Conservation (phyloP, 257 asterid species). For the Prunella vulgaris region DNA sequence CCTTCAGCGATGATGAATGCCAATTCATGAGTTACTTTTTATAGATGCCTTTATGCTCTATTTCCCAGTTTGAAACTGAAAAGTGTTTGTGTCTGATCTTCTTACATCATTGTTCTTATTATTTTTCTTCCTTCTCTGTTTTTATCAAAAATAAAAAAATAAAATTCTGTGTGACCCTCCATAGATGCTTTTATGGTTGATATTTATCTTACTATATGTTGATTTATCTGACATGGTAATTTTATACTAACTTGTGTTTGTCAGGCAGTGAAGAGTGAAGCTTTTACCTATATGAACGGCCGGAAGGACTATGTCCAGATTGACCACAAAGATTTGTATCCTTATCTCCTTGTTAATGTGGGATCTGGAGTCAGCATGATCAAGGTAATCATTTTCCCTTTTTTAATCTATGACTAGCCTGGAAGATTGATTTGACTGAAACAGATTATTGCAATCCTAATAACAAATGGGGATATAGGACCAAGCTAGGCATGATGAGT, state of each 20-base stretch:
- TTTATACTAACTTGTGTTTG: slow-evolving; percentile 22
- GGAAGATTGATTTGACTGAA: slow-evolving; percentile 11
- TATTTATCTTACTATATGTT: neutral
- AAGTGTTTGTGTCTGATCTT: neutral
- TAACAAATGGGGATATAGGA: neutral
- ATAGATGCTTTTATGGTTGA: neutral
- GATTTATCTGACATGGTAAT: slow-evolving; percentile 15
- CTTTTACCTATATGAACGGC: slow-evolving; percentile 73
- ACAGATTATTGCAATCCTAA: neutral
- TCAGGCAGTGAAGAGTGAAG: slow-evolving; percentile 83
- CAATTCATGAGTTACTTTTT: neutral
- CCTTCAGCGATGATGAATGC: slow-evolving; percentile 9
- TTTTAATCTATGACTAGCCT: neutral
- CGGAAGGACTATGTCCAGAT: slow-evolving; percentile 69
- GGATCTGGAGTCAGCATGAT: slow-evolving; percentile 99
- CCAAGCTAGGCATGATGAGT: neutral
- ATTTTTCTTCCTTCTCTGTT: neutral
- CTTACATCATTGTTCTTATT: neutral
- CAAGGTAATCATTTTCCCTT: slow-evolving; percentile 46
- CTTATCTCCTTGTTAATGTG: slow-evolving; percentile 93
- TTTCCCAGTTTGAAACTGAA: neutral
- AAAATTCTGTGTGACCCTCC: neutral
- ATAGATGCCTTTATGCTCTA: neutral
- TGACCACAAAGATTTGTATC: slow-evolving; percentile 77
- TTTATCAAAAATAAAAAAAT: too few species aligned